phyloP scores from a whole-genome alignment of 345 rosid genomes.

The Eucalyptus polyanthemos region DNA sequence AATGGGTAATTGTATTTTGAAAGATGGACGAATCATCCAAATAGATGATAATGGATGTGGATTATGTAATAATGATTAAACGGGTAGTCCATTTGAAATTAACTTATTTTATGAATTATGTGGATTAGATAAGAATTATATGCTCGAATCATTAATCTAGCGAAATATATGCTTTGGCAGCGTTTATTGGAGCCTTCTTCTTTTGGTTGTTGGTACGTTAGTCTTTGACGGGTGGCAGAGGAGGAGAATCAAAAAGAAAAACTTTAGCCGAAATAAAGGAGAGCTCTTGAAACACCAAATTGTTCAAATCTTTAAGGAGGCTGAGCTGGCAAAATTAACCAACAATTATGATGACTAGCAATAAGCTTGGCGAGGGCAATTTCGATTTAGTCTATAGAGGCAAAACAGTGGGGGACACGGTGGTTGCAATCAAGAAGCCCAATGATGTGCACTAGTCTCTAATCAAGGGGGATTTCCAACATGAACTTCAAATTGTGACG shows the following conservation, averaged over 20 bases:
- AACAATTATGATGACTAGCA: neutral
- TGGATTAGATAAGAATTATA: accelerated
- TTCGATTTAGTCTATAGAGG: neutral
- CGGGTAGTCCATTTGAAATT: neutral
- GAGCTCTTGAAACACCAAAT: neutral
- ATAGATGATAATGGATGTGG: neutral
- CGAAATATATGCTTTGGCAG: neutral
- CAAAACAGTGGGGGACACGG: accelerated
- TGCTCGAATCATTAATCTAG: neutral
- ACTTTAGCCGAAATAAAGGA: no score
- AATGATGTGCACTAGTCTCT: neutral
- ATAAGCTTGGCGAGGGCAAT: neutral
- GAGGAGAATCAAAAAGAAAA: neutral
- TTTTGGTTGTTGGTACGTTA: neutral
- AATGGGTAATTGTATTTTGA: no score
- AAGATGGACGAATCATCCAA: neutral
- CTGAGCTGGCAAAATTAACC: neutral
- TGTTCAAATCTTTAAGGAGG: no score
- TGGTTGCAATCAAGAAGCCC: neutral
- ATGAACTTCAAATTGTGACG: neutral
- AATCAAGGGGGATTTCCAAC: neutral
- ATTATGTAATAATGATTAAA: neutral
- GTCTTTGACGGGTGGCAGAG: neutral
- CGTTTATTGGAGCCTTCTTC: neutral
- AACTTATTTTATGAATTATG: no score